Base-by-base conservation (phyloP, 148 eudicot genomes). In the Bassia scoparia region DNA sequence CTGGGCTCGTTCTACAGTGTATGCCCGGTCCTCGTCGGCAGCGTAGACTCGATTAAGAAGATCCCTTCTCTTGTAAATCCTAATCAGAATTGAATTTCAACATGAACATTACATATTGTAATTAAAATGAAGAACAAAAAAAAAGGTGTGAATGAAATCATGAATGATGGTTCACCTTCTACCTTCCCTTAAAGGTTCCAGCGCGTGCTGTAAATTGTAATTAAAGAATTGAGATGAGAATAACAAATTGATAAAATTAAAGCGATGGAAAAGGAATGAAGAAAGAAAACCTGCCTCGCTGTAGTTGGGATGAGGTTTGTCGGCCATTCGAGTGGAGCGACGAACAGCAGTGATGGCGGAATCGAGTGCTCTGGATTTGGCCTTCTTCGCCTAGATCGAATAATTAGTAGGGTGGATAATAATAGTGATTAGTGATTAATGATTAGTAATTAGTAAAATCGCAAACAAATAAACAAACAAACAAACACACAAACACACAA, bases 311-410 rank as follows among this genome's bases (percentile, higher is more conserved):
- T 79, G 82, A 6, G 97, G 87, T 81, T 78, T 80, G 10, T 89
- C 90, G 2, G 87, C 91, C 41, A 82, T 86, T 21, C 94, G 87
- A 61, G 66, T 56, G 16, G 94, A 91, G 65, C 91, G 83, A 9
- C 97, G 81, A 62, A 84, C 78, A 2, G 85, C 62, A 29, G 79
- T 43, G 24, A 44, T n/a, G n/a, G n/a, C n/a, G n/a, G n/a, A 72
- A 68, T 75, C 76, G 68, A 74, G 12, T 9, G 74, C 78, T 33
- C 64, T 81, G 10, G 65, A 62, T 67, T 72, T 80, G 0, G 78
- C 74, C 52, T 72, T 84, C 83, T 89, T 89, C 62, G 79, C 78
- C 88, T 86, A 83, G 18, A 11, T 3, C 20, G 34, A 14, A 9
- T 12, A 58, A n/a, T n/a, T n/a, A n/a, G n/a, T n/a, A n/a, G n/a